A percentile compares a stretch with the other conserved stretches of the same genome.
Evolutionary conservation across 495 filamentous ascomycete genomes (phyloP).

Genomic region (Xylaria cubensis): DNA sequence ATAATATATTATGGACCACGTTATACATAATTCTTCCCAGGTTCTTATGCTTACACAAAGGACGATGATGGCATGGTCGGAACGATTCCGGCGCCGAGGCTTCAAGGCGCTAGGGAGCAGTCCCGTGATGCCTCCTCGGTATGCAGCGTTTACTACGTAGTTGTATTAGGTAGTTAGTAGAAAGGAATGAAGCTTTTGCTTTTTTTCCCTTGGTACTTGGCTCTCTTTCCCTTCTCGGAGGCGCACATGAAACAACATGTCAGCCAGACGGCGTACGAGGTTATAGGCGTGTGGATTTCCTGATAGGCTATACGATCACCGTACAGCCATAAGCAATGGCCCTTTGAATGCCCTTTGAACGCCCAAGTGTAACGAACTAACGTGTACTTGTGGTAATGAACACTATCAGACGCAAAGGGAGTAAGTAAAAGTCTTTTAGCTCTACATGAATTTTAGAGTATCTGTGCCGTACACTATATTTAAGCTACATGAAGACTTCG

Average conservation of each 20-base stretch:
- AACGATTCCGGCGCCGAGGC: background rate
- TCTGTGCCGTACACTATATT: background rate
- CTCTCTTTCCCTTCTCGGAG: background rate
- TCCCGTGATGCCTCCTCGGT: background rate
- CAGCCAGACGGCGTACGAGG: background rate
- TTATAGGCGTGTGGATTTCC: background rate
- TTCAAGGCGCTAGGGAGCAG: background rate
- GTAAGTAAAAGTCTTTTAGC: background rate
- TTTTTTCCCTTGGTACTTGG: background rate
- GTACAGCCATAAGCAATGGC: background rate
- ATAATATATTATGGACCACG: background rate
- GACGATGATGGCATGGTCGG: background rate
- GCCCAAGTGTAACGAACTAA: background rate
- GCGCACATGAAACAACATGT: constrained; percentile 10
- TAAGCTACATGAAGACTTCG: background rate
- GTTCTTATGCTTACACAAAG: background rate
- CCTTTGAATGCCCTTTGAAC: background rate
- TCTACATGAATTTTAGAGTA: background rate
- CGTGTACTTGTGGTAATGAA: background rate
- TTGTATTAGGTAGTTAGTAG: background rate
- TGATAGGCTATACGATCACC: background rate
- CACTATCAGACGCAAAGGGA: background rate
- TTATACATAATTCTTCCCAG: background rate
- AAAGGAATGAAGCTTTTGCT: background rate
- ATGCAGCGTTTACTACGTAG: background rate